These are phyloP conservation scores for Plenodomus lindquistii DNA, from an alignment of 2,329 filamentous ascomycete genomes.

Conservation along the genomic window DNA sequence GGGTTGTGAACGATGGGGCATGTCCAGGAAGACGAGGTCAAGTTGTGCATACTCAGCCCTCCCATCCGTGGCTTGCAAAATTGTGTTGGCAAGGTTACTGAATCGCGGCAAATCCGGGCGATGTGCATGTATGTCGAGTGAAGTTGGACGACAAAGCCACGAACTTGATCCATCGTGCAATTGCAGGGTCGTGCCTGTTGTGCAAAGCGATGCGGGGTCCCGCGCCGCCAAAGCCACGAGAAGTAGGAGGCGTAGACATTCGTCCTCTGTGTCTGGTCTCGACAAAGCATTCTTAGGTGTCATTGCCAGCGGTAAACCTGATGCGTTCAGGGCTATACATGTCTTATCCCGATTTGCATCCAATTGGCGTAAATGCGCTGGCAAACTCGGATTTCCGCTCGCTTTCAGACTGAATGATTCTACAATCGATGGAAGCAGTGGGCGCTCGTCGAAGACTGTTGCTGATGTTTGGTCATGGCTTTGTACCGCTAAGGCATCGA, in stretches of 20 bases:
- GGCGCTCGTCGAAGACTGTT: not conserved
- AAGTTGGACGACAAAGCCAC: conserved; percentile 37
- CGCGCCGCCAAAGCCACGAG: conserved; percentile 47
- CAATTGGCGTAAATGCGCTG: conserved; percentile 44
- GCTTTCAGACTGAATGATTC: conserved; percentile 48
- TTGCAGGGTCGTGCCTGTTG: conserved; percentile 36
- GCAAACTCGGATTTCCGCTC: conserved; percentile 48
- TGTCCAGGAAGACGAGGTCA: conserved; percentile 46
- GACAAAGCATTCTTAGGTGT: conserved; percentile 33
- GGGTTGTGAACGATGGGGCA: conserved; percentile 33
- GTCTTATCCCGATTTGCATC: conserved; percentile 51
- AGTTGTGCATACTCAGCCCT: conserved; percentile 46
- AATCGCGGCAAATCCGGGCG: conserved; percentile 16
- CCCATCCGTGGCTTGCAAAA: conserved; percentile 37
- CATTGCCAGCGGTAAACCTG: conserved; percentile 45
- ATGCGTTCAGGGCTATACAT: conserved; percentile 47
- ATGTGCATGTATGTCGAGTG: conserved; percentile 22
- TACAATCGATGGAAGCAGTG: conserved; percentile 28
- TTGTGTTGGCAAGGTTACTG: conserved; percentile 10
- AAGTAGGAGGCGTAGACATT: conserved; percentile 48
- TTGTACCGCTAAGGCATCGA: conserved; percentile 5
- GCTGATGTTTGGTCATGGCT: not conserved
- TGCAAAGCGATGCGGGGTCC: conserved; percentile 48
- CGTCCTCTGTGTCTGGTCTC: conserved; percentile 41
- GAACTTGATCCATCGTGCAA: conserved; percentile 39